phyloP scores from a whole-genome alignment of 2,329 filamentous ascomycete species.

The Colletotrichum sp. region DNA sequence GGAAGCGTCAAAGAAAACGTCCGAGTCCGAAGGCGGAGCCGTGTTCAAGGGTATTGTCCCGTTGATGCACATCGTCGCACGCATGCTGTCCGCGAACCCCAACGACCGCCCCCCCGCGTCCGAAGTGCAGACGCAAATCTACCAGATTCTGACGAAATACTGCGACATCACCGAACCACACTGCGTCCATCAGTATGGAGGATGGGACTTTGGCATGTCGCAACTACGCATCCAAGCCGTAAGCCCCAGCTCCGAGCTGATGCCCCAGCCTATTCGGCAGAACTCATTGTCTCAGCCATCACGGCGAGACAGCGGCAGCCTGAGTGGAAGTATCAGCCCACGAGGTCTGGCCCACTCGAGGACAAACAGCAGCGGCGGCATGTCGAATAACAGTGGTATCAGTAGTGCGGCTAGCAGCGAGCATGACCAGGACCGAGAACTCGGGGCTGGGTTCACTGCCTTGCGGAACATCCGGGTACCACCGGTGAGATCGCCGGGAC shows the following conservation, averaged over 20 bases:
- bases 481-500: conserved; percentile 14
- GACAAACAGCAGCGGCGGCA: conserved; percentile 36
- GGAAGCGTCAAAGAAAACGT: conserved; percentile 56
- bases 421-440: conserved; percentile 11
- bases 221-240: conserved; percentile 24
- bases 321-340: conserved; percentile 23
- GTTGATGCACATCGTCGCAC: conserved; percentile 55
- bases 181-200: conserved; percentile 56
- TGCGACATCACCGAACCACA: conserved; percentile 56
- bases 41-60: conserved; percentile 57
- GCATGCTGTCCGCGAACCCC: conserved; percentile 60
- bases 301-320: conserved; percentile 16
- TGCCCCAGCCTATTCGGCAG: conserved; percentile 8
- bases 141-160: conserved; percentile 54
- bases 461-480: conserved; percentile 20
- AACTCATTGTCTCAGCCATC: conserved; percentile 18
- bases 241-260: conserved; percentile 11
- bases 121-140: conserved; percentile 57
- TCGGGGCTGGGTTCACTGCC: conserved; percentile 14
- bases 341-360: conserved; percentile 31
- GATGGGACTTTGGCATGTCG: conserved; percentile 33
- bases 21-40: conserved; percentile 42
- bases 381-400: conserved; percentile 38
- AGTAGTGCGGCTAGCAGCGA: conserved; percentile 27
- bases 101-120: conserved; percentile 56